Evolutionary conservation across 2,329 filamentous ascomycete genomes (phyloP), one percentile per base, ranked within the genome.

Genomic region (Exophiala mesophila): DNA sequence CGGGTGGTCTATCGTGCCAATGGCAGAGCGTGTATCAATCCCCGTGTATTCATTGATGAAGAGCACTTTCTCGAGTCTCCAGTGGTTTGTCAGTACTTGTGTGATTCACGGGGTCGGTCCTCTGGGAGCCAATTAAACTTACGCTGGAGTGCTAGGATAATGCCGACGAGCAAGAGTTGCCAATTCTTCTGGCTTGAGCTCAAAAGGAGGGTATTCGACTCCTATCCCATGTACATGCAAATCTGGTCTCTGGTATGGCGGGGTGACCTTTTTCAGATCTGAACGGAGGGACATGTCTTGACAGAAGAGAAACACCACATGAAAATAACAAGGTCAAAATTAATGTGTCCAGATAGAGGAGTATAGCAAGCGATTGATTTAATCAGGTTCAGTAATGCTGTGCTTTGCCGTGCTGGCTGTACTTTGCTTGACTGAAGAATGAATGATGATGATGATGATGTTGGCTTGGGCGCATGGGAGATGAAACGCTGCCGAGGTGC

Each of bases 31-130:
- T 21, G 68, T 65, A 38, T 82, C 78, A 46, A 82, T 82, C 46
- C 80, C 80, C 1, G 80, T 83, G 54, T 71, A 81, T 42, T 71
- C 68, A 62, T 82, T 83, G 58, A 83, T 81, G 12, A 70, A 66
- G 41, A 79, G 70, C 18, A 83, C 72, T 57, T 82, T 82, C 47
- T 69, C 68, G 73, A 83, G 78, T 23, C 77, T 82, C 34, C 23
- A 31, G 15, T 21, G 20, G 36, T n/a, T n/a, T n/a, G n/a, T n/a
- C n/a, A n/a, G n/a, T n/a, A n/a, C n/a, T n/a, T n/a, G n/a, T n/a
- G n/a, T n/a, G n/a, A n/a, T n/a, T n/a, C n/a, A n/a, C n/a, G n/a
- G n/a, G n/a, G n/a, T n/a, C n/a, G n/a, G n/a, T n/a, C n/a, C n/a
- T n/a, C n/a, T n/a, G n/a, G n/a, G n/a, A n/a, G n/a, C n/a, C n/a